Evolutionary conservation across 2,329 filamentous ascomycete species (phyloP).

Genomic region (Mariannaea elegans): DNA sequence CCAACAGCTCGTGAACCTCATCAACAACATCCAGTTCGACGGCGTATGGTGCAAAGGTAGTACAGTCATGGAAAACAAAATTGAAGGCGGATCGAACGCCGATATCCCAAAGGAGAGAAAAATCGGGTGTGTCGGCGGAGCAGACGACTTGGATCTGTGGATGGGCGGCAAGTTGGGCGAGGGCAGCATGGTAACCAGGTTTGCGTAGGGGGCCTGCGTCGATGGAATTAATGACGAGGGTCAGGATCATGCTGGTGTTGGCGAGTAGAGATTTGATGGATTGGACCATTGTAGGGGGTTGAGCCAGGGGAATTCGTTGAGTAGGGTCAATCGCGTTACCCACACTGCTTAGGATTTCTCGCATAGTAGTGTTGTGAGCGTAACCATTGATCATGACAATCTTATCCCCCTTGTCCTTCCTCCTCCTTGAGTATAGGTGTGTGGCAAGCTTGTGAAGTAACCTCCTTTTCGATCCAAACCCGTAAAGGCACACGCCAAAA

Average conservation of each 20-base stretch:
- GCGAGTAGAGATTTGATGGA: slow-evolving; percentile 69
- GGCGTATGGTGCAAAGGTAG: slow-evolving; percentile 81
- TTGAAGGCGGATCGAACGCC: slow-evolving; percentile 83
- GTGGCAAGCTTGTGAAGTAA: slow-evolving; percentile 80
- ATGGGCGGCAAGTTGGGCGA: slow-evolving; percentile 81
- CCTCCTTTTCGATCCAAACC: slow-evolving; percentile 86
- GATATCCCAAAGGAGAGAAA: slow-evolving; percentile 89
- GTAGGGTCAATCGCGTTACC: slow-evolving; percentile 67
- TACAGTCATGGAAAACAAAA: slow-evolving; percentile 93
- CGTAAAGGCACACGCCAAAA: slow-evolving; percentile 91
- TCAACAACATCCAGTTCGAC: slow-evolving; percentile 86
- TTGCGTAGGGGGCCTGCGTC: slow-evolving; percentile 82
- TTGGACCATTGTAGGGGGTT: slow-evolving; percentile 74
- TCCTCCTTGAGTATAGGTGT: slow-evolving; percentile 60
- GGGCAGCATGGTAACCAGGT: slow-evolving; percentile 71
- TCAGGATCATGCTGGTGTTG: slow-evolving; percentile 57
- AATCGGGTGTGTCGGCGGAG: slow-evolving; percentile 88
- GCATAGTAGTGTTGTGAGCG: slow-evolving; percentile 68
- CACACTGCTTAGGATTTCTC: slow-evolving; percentile 76
- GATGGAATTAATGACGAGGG: slow-evolving; percentile 84
- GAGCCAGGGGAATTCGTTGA: slow-evolving; percentile 64
- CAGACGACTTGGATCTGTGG: slow-evolving; percentile 77
- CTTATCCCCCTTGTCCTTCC: slow-evolving; percentile 45
- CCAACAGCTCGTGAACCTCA: slow-evolving; percentile 87
- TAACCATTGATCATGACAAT: slow-evolving; percentile 93